Conservation (phyloP, 306 rosid species). For the Cucurbita moschata region DNA sequence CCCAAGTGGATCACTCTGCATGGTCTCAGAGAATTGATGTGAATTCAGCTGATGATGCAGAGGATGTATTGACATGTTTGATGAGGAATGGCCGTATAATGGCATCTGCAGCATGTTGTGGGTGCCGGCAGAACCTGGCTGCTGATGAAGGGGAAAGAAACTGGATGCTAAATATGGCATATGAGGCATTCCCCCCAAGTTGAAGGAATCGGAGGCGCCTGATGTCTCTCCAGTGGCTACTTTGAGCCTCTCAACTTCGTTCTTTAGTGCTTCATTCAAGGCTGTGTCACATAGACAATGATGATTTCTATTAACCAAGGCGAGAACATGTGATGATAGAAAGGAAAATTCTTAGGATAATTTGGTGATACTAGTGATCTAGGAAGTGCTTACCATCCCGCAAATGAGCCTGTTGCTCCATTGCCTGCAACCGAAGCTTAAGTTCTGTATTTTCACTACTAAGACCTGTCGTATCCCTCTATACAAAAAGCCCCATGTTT, state of each 20-base stretch:
- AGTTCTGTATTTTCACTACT: constrained; percentile 84
- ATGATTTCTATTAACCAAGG: neutral
- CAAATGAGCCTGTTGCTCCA: constrained; percentile 97
- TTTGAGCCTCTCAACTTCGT: constrained; percentile 93
- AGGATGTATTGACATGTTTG: constrained; percentile 32
- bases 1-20: constrained; percentile 71
- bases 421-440: constrained; percentile 79
- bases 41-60: constrained; percentile 38
- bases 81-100: constrained; percentile 1
- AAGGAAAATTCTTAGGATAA: neutral
- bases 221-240: constrained; percentile 66
- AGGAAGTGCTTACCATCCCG: constrained; percentile 50
- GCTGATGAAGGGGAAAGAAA: constrained; percentile 52
- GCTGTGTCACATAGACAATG: constrained; percentile 21
- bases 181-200: constrained; percentile 60
- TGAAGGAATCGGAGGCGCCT: constrained; percentile 52
- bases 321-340: neutral
- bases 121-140: constrained; percentile 40
- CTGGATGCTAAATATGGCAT: constrained; percentile 38
- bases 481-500: neutral
- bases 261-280: constrained; percentile 75
- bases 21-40: constrained; percentile 34
- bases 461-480: constrained; percentile 82
- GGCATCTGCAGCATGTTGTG: constrained; percentile 34
- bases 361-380: neutral